Percentiles rank a stretch among this genome's conserved stretches.
Evolutionary conservation across 768 basidiomycete genomes (phyloP).

Genomic region (Tylopilus balloui): DNA sequence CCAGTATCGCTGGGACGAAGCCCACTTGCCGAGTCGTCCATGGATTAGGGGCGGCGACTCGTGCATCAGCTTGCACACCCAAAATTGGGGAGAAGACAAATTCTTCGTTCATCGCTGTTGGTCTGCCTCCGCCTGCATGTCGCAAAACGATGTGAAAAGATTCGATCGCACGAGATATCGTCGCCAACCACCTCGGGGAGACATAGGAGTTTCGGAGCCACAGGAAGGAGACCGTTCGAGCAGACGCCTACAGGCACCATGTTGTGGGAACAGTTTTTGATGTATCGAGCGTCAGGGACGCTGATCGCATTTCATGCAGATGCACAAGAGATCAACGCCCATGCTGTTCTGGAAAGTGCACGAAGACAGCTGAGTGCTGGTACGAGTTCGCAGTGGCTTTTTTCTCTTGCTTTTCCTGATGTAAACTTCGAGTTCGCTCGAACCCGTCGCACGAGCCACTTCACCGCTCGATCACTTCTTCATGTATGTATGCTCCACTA

Average conservation of each 20-base stretch:
- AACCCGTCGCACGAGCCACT: no score
- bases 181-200: constrained; percentile 17
- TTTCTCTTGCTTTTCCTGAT: not conserved
- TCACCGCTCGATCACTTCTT: no score
- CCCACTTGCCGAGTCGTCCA: not conserved
- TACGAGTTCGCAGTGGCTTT: not conserved
- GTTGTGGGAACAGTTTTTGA: not conserved
- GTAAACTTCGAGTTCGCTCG: not conserved
- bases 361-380: not conserved
- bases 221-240: constrained; percentile 6
- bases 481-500: no score
- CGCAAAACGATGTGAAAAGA: constrained; percentile 21
- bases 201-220: constrained; percentile 4
- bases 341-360: constrained; percentile 6
- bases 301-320: constrained; percentile 8
- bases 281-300: constrained; percentile 4
- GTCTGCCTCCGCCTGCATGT: no score
- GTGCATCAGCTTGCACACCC: constrained; percentile 11
- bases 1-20: not conserved
- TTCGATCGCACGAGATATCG: constrained; percentile 18
- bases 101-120: constrained; percentile 6
- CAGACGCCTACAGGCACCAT: constrained; percentile 10
- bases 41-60: not conserved
- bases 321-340: constrained; percentile 1
- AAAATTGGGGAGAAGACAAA: constrained; percentile 17